Conservation (phyloP, 257 asterid species). For the Nyctanthes arbortristis region DNA sequence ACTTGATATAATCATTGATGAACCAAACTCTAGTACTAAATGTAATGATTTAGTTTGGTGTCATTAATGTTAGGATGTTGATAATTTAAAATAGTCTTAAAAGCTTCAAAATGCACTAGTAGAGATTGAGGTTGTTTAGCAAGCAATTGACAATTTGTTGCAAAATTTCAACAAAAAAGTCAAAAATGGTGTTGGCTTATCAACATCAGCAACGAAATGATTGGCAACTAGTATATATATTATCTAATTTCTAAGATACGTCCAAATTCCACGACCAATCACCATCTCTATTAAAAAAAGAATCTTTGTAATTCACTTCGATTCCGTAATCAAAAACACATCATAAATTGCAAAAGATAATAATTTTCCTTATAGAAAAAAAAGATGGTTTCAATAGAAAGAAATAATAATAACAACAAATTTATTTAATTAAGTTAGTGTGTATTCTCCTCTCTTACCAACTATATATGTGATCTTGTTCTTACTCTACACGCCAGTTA, state of each 20-base stretch:
- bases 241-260: neutral
- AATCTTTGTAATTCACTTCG: no score
- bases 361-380: no score
- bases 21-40: neutral
- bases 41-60: neutral
- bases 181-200: neutral
- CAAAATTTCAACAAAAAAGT: neutral
- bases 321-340: no score
- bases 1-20: neutral
- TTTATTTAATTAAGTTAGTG: no score
- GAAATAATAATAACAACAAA: no score
- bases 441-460: no score
- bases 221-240: neutral
- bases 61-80: neutral
- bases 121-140: neutral
- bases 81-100: neutral
- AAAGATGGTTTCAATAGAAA: no score
- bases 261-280: neutral
- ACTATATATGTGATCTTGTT: no score
- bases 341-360: no score
- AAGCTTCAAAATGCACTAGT: neutral
- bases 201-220: slow-evolving; percentile 1
- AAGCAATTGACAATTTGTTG: neutral
- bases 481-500: no score
- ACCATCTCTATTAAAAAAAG: no score